A percentile compares a stretch with the other conserved stretches of the same genome.
These are phyloP conservation scores for Sporothrix sp. DNA, from an alignment of 2,329 filamentous ascomycete species.

Conservation along the genomic window DNA sequence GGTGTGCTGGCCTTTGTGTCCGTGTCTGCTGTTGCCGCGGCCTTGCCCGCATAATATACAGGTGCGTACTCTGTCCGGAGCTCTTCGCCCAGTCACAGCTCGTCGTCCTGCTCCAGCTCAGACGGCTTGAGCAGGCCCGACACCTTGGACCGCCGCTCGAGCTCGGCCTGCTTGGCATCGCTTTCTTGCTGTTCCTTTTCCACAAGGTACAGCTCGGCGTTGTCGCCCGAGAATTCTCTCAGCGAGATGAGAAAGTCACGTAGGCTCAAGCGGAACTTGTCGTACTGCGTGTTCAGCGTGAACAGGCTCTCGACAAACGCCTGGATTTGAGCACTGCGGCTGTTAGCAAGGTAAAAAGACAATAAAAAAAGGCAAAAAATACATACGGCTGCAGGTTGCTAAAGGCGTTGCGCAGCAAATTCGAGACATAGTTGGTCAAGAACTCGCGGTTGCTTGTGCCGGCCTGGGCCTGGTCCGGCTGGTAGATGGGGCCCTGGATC, in stretches of 20 bases:
- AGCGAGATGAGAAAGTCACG: constrained; percentile 96
- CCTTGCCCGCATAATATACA: constrained; percentile 19
- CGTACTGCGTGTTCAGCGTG: constrained; percentile 75
- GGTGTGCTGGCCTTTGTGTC: neutral
- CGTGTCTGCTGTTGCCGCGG: neutral
- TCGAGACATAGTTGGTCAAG: constrained; percentile 76
- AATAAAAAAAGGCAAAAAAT: neutral
- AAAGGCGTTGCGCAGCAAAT: constrained; percentile 80
- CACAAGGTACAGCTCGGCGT: constrained; percentile 84
- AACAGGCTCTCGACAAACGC: constrained; percentile 87
- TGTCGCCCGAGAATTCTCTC: constrained; percentile 94
- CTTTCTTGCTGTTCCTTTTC: constrained; percentile 89
- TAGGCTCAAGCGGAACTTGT: constrained; percentile 90
- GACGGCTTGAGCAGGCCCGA: constrained; percentile 93
- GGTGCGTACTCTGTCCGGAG: constrained; percentile 51
- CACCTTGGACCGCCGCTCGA: constrained; percentile 87
- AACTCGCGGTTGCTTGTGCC: constrained; percentile 90
- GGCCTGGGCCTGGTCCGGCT: constrained; percentile 66
- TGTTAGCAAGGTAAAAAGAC: constrained; percentile 12
- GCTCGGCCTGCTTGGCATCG: constrained; percentile 77
- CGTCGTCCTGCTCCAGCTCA: constrained; percentile 84
- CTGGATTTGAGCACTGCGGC: constrained; percentile 66
- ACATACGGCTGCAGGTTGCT: constrained; percentile 82
- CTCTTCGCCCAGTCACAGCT: constrained; percentile 74
- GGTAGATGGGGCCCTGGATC: constrained; percentile 87